Evolutionary conservation across 1,284 basidiomycete genomes (phyloP), one percentile per base, ranked within the genome.

Genomic region (Pterulicium gracile): DNA sequence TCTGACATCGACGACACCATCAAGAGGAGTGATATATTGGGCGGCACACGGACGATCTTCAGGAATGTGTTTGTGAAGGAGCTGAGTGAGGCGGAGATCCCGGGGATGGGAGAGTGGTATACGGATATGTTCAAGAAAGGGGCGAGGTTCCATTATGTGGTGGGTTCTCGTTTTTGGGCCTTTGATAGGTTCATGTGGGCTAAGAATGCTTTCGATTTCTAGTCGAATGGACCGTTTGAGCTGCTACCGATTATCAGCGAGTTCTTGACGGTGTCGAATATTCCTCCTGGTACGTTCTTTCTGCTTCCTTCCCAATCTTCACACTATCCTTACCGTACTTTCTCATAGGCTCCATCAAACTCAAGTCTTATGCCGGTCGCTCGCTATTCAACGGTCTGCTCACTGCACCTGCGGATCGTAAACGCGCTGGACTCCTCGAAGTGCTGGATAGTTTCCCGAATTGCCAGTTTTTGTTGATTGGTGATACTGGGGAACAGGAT

Each of bases 1-100:
- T 94, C 89, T 1, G 94, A 98, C 58, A 85, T 98, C 40, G 94
- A 98, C 60, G 94, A 98, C 61, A 98, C 94, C 0, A 75, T 96
- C 51, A 97, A 95, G 59, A 61, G 76, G 43, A 81, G 86, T 0
- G 78, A 81, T 46, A 73, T 94, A n/a, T 57, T 82, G 2, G 66
- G 68, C 12, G 90, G 90, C 0, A 78, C 87, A 0, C 70, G 88
- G 24, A 69, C 79, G 1, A 79, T 87, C 2, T 93, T 92, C 60
- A 69, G 75, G 42, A 86, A 85, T 54, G 85, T 88, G 0, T 88
- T 89, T 52, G 83, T 84, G 4, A 81, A 78, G 57, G 81, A 84
- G 49, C 63, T 90, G 27, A 68, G 75, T 45, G 90, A 96, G 45
- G 75, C 81, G 35, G 68, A 85, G 40, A 85, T 96, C 27, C 82